phyloP scores from a whole-genome alignment of 495 filamentous ascomycete species.

The Sabuloglossum arenarium region DNA sequence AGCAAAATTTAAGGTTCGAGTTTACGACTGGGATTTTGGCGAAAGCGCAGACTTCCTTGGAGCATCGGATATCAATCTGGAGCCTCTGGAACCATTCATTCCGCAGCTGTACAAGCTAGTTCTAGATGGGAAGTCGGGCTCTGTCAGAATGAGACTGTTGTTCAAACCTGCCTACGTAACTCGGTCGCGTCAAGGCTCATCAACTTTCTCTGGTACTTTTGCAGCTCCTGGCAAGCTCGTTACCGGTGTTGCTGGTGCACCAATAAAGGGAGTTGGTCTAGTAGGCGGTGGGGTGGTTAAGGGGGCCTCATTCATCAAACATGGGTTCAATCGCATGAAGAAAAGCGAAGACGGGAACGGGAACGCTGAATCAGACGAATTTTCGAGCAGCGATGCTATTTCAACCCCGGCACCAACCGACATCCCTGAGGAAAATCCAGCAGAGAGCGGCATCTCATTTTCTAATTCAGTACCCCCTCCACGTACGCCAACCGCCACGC shows the following conservation, averaged over 20 bases:
- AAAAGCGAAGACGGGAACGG: slow-evolving; percentile 30
- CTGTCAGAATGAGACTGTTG: slow-evolving; percentile 61
- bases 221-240: slow-evolving; percentile 74
- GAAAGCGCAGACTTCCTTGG: slow-evolving; percentile 80
- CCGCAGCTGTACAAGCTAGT: slow-evolving; percentile 47
- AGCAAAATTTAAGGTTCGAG: slow-evolving; percentile 62
- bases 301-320: slow-evolving; percentile 70
- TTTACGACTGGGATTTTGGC: slow-evolving; percentile 92
- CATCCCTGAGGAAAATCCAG: neutral
- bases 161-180: slow-evolving; percentile 90
- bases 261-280: slow-evolving; percentile 72
- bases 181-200: slow-evolving; percentile 70
- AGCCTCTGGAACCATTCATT: slow-evolving; percentile 65
- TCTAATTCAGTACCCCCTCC: neutral
- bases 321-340: slow-evolving; percentile 47
- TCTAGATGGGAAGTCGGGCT: slow-evolving; percentile 77
- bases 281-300: slow-evolving; percentile 62
- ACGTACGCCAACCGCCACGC: slow-evolving; percentile 1
- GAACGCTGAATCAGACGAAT: slow-evolving; percentile 6
- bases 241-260: slow-evolving; percentile 53
- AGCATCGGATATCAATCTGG: slow-evolving; percentile 53
- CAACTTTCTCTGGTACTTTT: slow-evolving; percentile 87
- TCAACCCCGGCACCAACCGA: neutral
- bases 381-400: neutral
- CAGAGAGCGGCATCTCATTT: neutral